Conservation (phyloP, 345 rosid species). For the Ceriops tagal region DNA sequence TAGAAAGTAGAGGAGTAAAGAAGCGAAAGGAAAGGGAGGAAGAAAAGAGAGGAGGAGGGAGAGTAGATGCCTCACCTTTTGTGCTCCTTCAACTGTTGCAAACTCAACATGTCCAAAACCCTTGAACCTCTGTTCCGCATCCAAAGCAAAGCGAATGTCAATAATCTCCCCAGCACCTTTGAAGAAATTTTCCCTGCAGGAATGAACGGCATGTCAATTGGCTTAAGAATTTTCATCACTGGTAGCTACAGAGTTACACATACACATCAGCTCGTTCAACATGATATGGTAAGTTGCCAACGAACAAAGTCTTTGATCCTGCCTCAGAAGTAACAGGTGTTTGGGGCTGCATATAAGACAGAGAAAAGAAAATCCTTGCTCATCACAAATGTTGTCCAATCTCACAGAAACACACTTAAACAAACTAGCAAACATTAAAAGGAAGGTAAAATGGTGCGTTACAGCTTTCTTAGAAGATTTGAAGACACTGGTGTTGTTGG, state of each 20-base stretch:
- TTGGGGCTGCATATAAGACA: conserved; percentile 46
- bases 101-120: conserved; percentile 92
- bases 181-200: conserved; percentile 66
- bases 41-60: neutral
- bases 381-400: no score
- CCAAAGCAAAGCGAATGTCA: conserved; percentile 64
- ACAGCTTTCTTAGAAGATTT: conserved; percentile 44
- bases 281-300: conserved; percentile 59
- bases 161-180: conserved; percentile 60
- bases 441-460: neutral
- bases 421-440: neutral
- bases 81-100: conserved; percentile 58
- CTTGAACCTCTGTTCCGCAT: conserved; percentile 47
- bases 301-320: conserved; percentile 64
- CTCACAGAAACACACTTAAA: neutral
- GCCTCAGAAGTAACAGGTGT: conserved; percentile 55
- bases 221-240: neutral
- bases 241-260: neutral
- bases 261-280: conserved; percentile 68
- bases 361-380: neutral
- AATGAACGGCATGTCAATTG: neutral
- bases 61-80: conserved; percentile 50
- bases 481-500: conserved; percentile 22
- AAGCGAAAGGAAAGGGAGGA: neutral
- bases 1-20: neutral